A percentile compares a stretch with the other conserved stretches of the same genome.
Conservation (phyloP, 208 protist genomes). For the Jaenimonas drosophilae region DNA sequence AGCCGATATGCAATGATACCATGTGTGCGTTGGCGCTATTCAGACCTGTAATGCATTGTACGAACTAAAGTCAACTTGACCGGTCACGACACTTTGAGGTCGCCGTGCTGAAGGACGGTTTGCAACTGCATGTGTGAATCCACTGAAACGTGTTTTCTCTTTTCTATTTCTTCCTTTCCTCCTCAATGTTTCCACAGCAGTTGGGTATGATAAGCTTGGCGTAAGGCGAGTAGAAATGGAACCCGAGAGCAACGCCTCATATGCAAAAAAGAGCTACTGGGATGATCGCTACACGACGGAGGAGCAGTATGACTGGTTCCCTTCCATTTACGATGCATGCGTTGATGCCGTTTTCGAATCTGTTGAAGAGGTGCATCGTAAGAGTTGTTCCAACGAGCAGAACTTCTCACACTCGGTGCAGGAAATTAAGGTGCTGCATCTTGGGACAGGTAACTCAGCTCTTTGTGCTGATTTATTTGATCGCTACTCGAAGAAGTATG, state of each 20-base stretch:
- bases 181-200: background rate
- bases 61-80: too few species aligned
- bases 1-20: too few species aligned
- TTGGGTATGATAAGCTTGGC: background rate
- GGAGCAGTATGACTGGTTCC: constrained; percentile 79
- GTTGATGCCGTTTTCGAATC: constrained; percentile 33
- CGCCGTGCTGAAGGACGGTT: too few species aligned
- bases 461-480: constrained; percentile 52
- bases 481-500: constrained; percentile 11
- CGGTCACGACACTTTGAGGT: too few species aligned
- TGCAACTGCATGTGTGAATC: too few species aligned
- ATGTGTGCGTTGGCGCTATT: too few species aligned
- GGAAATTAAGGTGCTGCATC: constrained; percentile 50
- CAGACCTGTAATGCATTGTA: too few species aligned
- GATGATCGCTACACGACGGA: constrained; percentile 51
- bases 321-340: constrained; percentile 43
- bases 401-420: too few species aligned
- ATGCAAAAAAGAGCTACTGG: constrained; percentile 71
- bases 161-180: too few species aligned
- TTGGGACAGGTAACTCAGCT: constrained; percentile 72
- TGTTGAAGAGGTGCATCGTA: constrained; percentile 24
- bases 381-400: too few species aligned
- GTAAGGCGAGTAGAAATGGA: constrained; percentile 13
- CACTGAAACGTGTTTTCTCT: too few species aligned
- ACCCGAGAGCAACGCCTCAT: constrained; percentile 43